A percentile compares a stretch with the other conserved stretches of the same genome.
These are phyloP conservation scores for Coelastrella sp. DNA, from an alignment of 139 green algal genomes.

Conservation along the genomic window DNA sequence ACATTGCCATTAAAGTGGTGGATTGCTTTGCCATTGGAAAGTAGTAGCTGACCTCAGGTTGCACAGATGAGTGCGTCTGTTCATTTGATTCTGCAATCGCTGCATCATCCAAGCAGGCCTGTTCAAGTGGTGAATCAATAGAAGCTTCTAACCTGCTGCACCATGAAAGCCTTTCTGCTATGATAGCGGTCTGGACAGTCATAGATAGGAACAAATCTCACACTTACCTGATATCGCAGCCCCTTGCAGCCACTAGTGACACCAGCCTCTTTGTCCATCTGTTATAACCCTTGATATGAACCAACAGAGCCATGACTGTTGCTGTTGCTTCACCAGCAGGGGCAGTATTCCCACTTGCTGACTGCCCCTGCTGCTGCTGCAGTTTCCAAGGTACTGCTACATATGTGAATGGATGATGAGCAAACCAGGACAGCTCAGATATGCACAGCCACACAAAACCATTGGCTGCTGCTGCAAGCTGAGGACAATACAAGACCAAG, in stretches of 20 bases:
- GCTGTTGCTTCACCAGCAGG: neutral
- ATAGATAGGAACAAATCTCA: too few relatives aligned
- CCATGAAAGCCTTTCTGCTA: too few relatives aligned
- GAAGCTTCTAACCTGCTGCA: too few relatives aligned
- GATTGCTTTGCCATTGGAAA: too few relatives aligned
- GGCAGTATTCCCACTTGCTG: too few relatives aligned
- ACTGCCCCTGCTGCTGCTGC: neutral
- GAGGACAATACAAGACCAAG: neutral
- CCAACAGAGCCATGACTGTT: neutral
- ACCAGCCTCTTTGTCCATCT: constrained; percentile 19
- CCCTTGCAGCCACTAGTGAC: neutral
- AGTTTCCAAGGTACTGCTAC: constrained; percentile 12
- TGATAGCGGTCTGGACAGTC: too few relatives aligned
- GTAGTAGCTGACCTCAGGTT: too few relatives aligned
- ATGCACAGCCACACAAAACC: constrained; percentile 21
- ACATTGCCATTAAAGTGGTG: too few relatives aligned
- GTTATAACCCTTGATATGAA: constrained; percentile 34
- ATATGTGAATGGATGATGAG: constrained; percentile 26
- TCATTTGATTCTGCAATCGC: too few relatives aligned
- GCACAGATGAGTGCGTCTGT: too few relatives aligned
- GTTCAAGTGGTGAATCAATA: too few relatives aligned
- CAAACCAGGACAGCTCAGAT: neutral
- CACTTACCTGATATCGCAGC: neutral
- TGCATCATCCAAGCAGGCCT: too few relatives aligned
- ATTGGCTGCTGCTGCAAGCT: neutral